Base-by-base conservation (phyloP, 2,329 filamentous ascomycete genomes). In the Apiospora phragmitis region DNA sequence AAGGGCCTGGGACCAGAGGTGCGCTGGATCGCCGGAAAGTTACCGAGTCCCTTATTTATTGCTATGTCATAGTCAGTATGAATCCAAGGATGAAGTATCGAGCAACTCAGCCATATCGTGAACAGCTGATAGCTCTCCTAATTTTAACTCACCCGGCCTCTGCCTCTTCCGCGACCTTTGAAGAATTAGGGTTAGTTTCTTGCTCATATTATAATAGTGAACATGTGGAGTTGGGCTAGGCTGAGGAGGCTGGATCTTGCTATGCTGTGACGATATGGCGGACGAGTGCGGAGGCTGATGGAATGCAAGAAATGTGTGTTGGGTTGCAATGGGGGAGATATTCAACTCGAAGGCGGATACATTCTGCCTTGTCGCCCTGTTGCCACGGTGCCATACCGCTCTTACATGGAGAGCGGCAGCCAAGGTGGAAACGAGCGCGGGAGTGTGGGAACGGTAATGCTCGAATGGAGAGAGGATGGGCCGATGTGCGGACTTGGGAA, bases 1-100 rank as follows among this genome's bases (percentile, higher is more conserved):
- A 91, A 91, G 70, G 88, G 87, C 84, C 14, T 81, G 80, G 11
- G 89, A 88, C 4, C 32, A 3, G 12, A 88, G 86, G 16, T 82
- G 81, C 68, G 86, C 81, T 67, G 87, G 88, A 65, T 84, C 88
- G 71, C 91, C 79, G 69, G 85, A 84, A 45, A 82, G 0, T 43
- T 24, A 4, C 59, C 83, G 14, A 43, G n/a, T n/a, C n/a, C n/a
- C n/a, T n/a, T n/a, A n/a, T n/a, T n/a, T n/a, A n/a, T n/a, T n/a
- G n/a, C n/a, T n/a, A n/a, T n/a, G n/a, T n/a, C n/a, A n/a, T n/a
- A n/a, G n/a, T n/a, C n/a, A n/a, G n/a, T n/a, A n/a, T n/a, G n/a
- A n/a, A n/a, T n/a, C n/a, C n/a, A n/a, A n/a, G n/a, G n/a, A n/a
- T n/a, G n/a, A n/a, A n/a, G n/a, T n/a, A n/a, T n/a, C n/a, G 8